Evolutionary conservation across 176 grass and related monocot genomes (phyloP), one percentile per base, ranked within the genome.

Genomic region (Pharus latifolius): DNA sequence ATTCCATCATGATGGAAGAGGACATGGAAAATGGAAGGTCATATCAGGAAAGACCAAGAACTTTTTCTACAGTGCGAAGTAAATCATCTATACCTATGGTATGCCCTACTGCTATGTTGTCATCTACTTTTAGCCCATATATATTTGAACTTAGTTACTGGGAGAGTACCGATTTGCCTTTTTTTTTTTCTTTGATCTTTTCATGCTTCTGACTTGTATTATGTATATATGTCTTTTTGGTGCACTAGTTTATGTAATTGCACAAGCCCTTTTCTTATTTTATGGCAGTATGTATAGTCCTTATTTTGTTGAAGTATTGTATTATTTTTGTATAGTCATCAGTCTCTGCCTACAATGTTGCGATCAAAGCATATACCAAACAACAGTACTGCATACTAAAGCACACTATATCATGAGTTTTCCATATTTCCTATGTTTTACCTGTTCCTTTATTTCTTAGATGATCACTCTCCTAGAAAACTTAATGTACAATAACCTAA

Each of bases 21-120:
- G 90, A 93, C 44, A 87, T 93, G 71, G 95, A 99, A 80, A 94
- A 83, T 75, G 95, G 90, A 59, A 83, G 74, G 34, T 55, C 69
- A 6, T 98, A 83, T 51, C 89, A 83, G 51, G 92, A 87, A 43
- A 92, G 83, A 70, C 71, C 84, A 72, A 92, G 88, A 78, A 86
- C 84, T 8, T 99, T 94, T 84, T 78, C 90, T 10, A 68, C 79
- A 60, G 82, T 99, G 49, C 87, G 95, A 30, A 99, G 84, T 78
- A 99, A 78, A 88, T 83, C 90, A 74, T 88, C 83, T 72, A 7
- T 77, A 16, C 90, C 95, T 1, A 62, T 81, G 87, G 95, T 99
- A 94, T 65, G 65, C 9, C 45, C 60, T 63, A 30, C 29, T 33
- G 14, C 56, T 78, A 65, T 23, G 49, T 26, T 83, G 55, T 63